Base-by-base conservation (phyloP, 345 rosid genomes). In the Camelina sativa region DNA sequence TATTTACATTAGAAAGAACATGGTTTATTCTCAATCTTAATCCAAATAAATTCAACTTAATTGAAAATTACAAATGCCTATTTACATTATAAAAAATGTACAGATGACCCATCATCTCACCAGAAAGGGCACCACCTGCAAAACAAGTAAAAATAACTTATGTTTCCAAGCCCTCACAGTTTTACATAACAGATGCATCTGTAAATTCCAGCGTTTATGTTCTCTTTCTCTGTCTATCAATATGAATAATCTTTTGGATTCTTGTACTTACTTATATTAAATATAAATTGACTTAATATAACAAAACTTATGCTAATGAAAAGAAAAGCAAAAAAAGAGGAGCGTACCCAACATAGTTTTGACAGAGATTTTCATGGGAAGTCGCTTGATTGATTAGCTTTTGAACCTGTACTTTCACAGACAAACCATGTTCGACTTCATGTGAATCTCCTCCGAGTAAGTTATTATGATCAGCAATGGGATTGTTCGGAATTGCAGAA, bases 81-180 rank as follows among this genome's bases (percentile, higher is more conserved):
- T 72, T 66, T 54, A 72, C 81, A 60, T 44, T 65, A 38, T 6
- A 7, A 34, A 7, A 34, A 34, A 60, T 72, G 44, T 77, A 72
- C 74, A 66, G 8, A 60, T 22, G 53, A 72, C 55, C 65, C 73
- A 55, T 28, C 65, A 62, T 19, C 65, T 88, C 84, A 93, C 98
- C 98, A 93, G 80, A 93, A 93, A 11, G 98, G 97, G 57, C 98
- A 93, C 98, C 98, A 93, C 92, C 98, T 91, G 84, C 70, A 70
- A 78, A 4, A 11, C 15, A n/a, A 8, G 23, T 35, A 63, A 52
- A n/a, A 20, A 20, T 25, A 0, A 10, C 19, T 67, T 23, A 22
- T 58, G 22, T 4, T 43, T 19, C 25, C 2, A 35, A 37, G 25
- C 3, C 40, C 62, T 34, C 61, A 19, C 13, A 56, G 22, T 46